A percentile compares a stretch with the other conserved stretches of the same genome.
These are phyloP conservation scores for Arthrinium puccinioides DNA, from an alignment of 2,329 filamentous ascomycete species.

Conservation along the genomic window DNA sequence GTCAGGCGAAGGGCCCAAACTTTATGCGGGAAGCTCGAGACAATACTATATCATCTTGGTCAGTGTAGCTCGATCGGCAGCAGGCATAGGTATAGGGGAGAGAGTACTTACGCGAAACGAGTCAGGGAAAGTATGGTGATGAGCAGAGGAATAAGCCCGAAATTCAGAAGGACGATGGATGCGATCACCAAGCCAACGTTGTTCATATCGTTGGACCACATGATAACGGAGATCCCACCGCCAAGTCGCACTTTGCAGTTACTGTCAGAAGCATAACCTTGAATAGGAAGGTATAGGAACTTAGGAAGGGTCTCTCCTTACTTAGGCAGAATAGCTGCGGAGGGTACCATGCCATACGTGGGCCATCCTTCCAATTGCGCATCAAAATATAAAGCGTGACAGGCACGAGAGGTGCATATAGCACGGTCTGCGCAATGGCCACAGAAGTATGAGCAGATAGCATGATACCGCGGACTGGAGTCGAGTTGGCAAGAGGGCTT, in stretches of 20 bases:
- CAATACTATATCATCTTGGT: no score
- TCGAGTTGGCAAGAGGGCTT: no score
- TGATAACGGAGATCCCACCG: conserved; percentile 1
- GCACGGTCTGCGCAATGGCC: conserved; percentile 18
- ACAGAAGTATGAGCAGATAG: no score
- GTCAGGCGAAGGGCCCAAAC: neutral
- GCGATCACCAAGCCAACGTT: conserved; percentile 1
- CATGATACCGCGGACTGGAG: no score
- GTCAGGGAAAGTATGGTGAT: neutral
- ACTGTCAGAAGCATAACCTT: no score
- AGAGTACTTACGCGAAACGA: conserved; percentile 1
- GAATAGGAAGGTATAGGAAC: no score
- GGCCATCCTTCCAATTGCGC: conserved; percentile 19
- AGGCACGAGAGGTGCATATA: conserved; percentile 18
- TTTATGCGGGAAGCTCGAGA: neutral
- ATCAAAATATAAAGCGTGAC: conserved; percentile 13
- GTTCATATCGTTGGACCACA: neutral
- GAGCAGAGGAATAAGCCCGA: conserved; percentile 6
- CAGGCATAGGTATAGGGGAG: neutral
- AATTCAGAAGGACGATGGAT: conserved; percentile 5
- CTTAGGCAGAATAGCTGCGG: conserved; percentile 11
- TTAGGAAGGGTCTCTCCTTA: neutral
- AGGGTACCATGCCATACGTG: conserved; percentile 20
- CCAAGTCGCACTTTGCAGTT: neutral
- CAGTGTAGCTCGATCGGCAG: neutral